Evolutionary conservation across 176 grass and related monocot species (phyloP).

Genomic region (Oryza longistaminata): DNA sequence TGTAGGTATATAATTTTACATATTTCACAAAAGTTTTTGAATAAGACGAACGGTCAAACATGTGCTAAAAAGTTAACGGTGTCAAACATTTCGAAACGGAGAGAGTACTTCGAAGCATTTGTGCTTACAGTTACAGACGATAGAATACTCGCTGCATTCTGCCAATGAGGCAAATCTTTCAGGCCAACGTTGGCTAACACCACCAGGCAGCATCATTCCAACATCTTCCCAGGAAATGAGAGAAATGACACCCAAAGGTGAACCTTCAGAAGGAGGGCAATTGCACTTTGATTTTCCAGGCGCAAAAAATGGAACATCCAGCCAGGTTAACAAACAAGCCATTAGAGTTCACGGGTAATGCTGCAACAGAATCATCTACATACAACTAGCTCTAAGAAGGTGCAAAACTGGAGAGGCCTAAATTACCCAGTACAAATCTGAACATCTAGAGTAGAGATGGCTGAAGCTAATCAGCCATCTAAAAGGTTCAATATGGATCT

Average conservation of each 20-base stretch:
- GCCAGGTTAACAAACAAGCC: constrained; percentile 25
- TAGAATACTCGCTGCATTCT: background rate
- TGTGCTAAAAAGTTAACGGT: too few species aligned
- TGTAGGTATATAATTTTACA: too few species aligned
- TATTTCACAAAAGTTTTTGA: too few species aligned
- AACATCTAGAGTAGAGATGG: constrained; percentile 41
- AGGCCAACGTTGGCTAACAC: background rate
- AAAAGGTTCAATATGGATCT: constrained; percentile 27
- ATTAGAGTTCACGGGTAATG: background rate
- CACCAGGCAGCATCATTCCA: background rate
- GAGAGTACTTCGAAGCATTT: too few species aligned
- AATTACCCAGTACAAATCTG: constrained; percentile 19
- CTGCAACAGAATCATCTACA: constrained; percentile 39
- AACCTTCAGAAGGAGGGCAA: background rate
- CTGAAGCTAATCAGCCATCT: constrained; percentile 17
- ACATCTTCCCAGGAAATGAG: background rate
- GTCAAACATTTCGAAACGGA: too few species aligned
- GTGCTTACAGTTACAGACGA: too few species aligned
- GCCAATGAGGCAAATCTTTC: background rate
- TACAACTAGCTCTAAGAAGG: constrained; percentile 38
- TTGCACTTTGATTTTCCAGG: background rate
- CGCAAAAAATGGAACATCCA: constrained; percentile 18
- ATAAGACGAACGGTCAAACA: too few species aligned
- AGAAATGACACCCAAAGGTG: background rate
- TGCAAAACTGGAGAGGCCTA: constrained; percentile 17